Conservation (phyloP, 75 land plant genomes). For the Cunninghamia lanceolata region DNA sequence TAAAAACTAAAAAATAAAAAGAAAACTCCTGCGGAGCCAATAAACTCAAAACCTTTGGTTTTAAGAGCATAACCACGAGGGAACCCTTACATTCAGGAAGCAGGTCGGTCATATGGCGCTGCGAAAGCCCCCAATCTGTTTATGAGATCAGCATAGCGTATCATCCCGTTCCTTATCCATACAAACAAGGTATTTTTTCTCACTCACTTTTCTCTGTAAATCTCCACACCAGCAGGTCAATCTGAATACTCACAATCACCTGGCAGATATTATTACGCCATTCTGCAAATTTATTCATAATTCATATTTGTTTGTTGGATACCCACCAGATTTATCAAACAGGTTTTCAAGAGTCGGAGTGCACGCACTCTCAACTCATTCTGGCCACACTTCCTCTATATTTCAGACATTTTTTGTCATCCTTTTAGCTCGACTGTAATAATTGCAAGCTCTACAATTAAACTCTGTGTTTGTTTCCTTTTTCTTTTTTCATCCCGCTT, state of each 20-base stretch:
- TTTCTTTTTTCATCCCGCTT: not conserved
- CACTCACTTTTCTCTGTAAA: not conserved
- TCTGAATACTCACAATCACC: not conserved
- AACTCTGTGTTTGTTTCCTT: not conserved
- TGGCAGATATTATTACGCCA: not conserved
- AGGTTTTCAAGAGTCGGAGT: not conserved
- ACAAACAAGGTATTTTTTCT: not conserved
- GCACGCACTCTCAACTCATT: not conserved
- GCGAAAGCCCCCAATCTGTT: not conserved
- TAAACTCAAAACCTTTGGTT: not conserved
- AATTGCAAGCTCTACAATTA: not conserved
- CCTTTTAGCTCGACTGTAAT: not conserved
- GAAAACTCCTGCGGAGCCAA: too few relatives aligned
- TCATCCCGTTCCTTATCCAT: not conserved
- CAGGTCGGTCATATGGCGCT: conserved; percentile 5
- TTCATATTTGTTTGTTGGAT: not conserved
- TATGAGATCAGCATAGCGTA: not conserved
- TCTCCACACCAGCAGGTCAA: not conserved
- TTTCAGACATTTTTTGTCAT: not conserved
- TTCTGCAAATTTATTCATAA: not conserved
- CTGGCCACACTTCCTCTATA: not conserved
- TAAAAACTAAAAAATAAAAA: too few relatives aligned
- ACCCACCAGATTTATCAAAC: not conserved
- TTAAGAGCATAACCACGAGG: not conserved
- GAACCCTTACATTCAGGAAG: not conserved